Conservation (phyloP, 768 basidiomycete genomes). For the Suillus clintonianus region DNA sequence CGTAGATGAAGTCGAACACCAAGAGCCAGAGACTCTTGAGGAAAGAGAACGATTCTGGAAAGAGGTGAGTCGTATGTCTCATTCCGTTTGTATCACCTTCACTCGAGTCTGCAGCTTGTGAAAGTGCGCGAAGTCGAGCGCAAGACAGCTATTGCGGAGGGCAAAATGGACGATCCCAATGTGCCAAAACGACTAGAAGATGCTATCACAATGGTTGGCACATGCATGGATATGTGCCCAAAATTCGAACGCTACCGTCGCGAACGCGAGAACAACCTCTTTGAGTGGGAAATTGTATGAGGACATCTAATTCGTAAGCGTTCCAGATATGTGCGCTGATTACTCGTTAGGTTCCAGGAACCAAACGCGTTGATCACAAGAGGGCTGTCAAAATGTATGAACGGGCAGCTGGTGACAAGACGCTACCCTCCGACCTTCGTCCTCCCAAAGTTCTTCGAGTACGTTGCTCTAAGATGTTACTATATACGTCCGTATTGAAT, state of each 20-base stretch:
- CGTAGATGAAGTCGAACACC: constrained; percentile 41
- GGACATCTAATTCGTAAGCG: constrained; percentile 9
- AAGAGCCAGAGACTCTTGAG: constrained; percentile 56
- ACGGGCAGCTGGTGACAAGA: constrained; percentile 91
- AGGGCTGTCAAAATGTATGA: constrained; percentile 95
- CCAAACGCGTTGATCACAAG: constrained; percentile 81
- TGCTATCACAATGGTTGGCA: constrained; percentile 91
- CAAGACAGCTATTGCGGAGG: constrained; percentile 74
- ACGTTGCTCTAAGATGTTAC: constrained; percentile 12
- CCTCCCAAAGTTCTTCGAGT: constrained; percentile 85
- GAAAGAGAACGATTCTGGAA: constrained; percentile 72
- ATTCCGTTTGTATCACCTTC: constrained; percentile 20
- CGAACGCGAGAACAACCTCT: constrained; percentile 86
- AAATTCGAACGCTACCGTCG: constrained; percentile 90
- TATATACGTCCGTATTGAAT: not conserved
- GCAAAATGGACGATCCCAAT: constrained; percentile 86
- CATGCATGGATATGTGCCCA: constrained; percentile 93
- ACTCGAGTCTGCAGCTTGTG: constrained; percentile 50
- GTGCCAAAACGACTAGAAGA: constrained; percentile 81
- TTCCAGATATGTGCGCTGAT: constrained; percentile 33
- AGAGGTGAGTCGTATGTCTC: constrained; percentile 50
- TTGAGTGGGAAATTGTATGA: constrained; percentile 82
- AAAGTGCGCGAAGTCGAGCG: constrained; percentile 73
- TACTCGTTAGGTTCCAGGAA: constrained; percentile 66
- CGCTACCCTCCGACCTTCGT: constrained; percentile 87